Evolutionary conservation across 306 rosid species (phyloP), one percentile per base, ranked within the genome.

Genomic region (Rubus parviflorus): DNA sequence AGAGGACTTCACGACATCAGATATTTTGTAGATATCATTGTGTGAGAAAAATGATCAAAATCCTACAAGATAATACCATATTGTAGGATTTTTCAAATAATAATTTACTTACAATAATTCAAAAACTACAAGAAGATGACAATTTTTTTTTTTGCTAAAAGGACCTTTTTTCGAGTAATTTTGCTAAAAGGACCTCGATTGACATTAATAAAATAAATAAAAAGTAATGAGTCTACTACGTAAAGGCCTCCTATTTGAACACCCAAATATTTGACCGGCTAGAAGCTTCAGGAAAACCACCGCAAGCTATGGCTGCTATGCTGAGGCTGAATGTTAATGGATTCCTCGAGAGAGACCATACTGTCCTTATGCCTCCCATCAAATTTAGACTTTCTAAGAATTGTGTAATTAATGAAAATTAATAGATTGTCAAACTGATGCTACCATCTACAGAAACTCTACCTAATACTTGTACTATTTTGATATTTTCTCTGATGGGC

Each of bases 371-470:
- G n/a, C 58, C 58, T 0, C 77, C 9, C 51, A 17, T 72, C 58
- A 73, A 38, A 65, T 73, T 72, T 65, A 54, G 70, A 35, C 65
- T 13, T 11, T 30, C 48, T 43, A 57, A 52, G 42, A 22, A 16
- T 47, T 22, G 7, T 48, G 72, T 7, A 17, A 23, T 25, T 5
- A 43, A 25, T 16, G 58, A 6, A 49, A 72, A 35, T 30, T 1
- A 49, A 51, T 10, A 53, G 35, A 45, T 38, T 37, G 15, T 7
- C n/a, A 53, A 16, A 37, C 23, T 2, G 20, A 73, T 40, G 20
- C 30, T 4, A 13, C 65, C 20, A n/a, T 72, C 41, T 40, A 22
- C 57, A 37, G 65, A 58, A 62, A 62, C 68, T 22, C 37, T 15
- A 15, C 30, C 45, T 15, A 22, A 41, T 14, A 22, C 11, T 7